Base-by-base conservation (phyloP, 192 early-diverging fungal species). In the Entomortierella beljakovae region DNA sequence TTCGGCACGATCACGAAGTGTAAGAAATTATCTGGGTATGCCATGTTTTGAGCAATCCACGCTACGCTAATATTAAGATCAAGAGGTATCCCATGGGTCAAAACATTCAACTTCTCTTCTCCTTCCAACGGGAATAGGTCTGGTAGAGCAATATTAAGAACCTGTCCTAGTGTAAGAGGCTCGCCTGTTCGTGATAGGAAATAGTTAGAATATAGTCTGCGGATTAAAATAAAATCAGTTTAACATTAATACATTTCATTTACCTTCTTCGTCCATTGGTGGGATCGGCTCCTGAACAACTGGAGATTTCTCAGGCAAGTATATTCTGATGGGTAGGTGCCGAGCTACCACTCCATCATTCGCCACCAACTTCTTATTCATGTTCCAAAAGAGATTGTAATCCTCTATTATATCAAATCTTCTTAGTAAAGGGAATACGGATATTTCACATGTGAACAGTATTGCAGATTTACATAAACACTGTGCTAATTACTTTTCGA, bases 21-120 rank as follows among this genome's bases (percentile, higher is more conserved):
- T 57, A 96, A 79, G 70, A 96, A 96, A 69, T 89, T 91, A 81
- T 94, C 94, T 7, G 90, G 85, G 80, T 92, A 93, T 23, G 87
- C 87, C 35, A 92, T 73, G 70, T 92, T 90, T 26, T 88, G 85
- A 9, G 89, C 86, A 23, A 93, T 85, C 94, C 93, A 94, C 10
- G 83, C 29, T 18, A 92, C 74, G 0, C 90, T 92, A 23, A 88
- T 88, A 22, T 91, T 89, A 61, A 90, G 75, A 15, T 85, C 88
- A 20, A 90, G 56, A 15, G 57, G 61, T 33, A 93, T 72, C 1
- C 93, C 93, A 73, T 96, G 95, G 57, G 89, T 83, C n/a, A n/a
- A 31, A 94, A 50, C 29, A 87, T 85, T n/a, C 67, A 64, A 9
- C 77, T 85, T 72, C 52, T 71, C 0, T 16, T 57, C 32, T 38